Percentiles rank a stretch among this genome's conserved stretches.
Conservation (phyloP, 176 grass and related monocot species). For the Poa annua region DNA sequence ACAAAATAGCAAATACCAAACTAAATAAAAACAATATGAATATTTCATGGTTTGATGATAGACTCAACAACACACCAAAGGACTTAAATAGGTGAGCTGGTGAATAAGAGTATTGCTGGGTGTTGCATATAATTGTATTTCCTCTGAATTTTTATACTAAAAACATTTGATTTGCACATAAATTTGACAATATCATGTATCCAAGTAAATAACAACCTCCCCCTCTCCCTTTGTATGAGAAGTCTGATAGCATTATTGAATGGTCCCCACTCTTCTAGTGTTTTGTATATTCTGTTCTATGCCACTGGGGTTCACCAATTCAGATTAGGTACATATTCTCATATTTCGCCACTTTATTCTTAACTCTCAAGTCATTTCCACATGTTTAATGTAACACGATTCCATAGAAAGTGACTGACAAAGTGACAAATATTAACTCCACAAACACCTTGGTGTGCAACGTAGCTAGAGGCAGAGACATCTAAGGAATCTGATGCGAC, state of each 20-base stretch:
- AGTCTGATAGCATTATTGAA: neutral
- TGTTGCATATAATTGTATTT: neutral
- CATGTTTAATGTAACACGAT: conserved; percentile 5
- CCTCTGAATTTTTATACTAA: neutral
- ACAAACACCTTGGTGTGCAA: neutral
- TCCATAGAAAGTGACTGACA: conserved; percentile 11
- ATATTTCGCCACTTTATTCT: conserved; percentile 40
- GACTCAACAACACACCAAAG: neutral
- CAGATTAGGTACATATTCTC: neutral
- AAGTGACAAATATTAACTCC: neutral
- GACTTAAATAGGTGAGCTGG: neutral
- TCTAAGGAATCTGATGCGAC: neutral
- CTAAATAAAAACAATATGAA: neutral
- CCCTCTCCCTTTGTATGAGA: neutral
- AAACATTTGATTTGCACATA: neutral
- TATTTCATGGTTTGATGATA: neutral
- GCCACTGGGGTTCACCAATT: neutral
- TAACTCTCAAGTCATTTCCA: neutral
- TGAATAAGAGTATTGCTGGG: neutral
- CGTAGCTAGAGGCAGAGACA: neutral
- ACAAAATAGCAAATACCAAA: neutral
- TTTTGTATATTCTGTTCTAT: neutral
- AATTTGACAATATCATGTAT: neutral
- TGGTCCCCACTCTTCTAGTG: neutral
- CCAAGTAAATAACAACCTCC: neutral